phyloP scores from a whole-genome alignment of 1,284 basidiomycete genomes.

The Ustilago cynodontis region DNA sequence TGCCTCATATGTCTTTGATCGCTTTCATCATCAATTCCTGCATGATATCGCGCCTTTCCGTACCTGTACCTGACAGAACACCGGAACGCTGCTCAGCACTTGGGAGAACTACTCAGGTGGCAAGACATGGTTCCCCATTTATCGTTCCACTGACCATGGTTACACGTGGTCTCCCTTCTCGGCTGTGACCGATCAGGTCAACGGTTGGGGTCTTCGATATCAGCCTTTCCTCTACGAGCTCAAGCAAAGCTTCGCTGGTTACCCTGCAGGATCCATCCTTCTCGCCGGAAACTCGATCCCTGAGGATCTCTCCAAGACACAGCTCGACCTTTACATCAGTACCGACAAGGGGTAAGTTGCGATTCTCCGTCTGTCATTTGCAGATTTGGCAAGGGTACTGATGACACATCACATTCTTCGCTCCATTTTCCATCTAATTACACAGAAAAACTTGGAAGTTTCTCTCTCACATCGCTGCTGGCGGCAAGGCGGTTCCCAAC shows the following conservation, averaged over 20 bases:
- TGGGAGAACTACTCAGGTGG: slow-evolving; percentile 43
- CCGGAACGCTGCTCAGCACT: slow-evolving; percentile 35
- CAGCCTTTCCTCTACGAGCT: slow-evolving; percentile 69
- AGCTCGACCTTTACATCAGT: slow-evolving; percentile 70
- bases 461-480: slow-evolving; percentile 59
- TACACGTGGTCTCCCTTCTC: slow-evolving; percentile 37
- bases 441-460: slow-evolving; percentile 67
- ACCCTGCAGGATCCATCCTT: slow-evolving; percentile 67
- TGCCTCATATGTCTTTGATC: too few species aligned
- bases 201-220: slow-evolving; percentile 69
- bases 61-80: slow-evolving; percentile 16
- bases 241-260: slow-evolving; percentile 58
- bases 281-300: slow-evolving; percentile 60
- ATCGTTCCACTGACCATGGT: slow-evolving; percentile 41
- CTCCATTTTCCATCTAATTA: too few species aligned
- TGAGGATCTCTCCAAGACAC: slow-evolving; percentile 64
- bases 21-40: too few species aligned
- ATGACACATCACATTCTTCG: too few species aligned
- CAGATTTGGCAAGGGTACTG: not conserved
- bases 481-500: slow-evolving; percentile 56
- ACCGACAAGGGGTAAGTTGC: slow-evolving; percentile 60
- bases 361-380: too few species aligned
- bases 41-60: too few species aligned
- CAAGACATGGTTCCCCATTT: slow-evolving; percentile 45
- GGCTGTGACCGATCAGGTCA: slow-evolving; percentile 37